These are phyloP conservation scores for Ramaria rubella DNA, from an alignment of 768 basidiomycete species.

Conservation along the genomic window DNA sequence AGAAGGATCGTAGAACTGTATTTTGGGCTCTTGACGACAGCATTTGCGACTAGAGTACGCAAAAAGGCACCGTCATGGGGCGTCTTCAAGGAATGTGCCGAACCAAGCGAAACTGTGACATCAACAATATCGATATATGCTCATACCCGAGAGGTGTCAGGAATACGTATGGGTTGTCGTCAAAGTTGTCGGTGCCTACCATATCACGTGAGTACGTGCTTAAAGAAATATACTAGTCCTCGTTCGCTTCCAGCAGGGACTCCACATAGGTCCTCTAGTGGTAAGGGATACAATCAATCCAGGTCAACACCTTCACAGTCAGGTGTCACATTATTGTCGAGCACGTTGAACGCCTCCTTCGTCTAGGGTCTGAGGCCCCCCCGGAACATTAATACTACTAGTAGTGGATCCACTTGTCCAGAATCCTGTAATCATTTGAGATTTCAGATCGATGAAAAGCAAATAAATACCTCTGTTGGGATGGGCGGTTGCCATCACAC, in stretches of 20 bases:
- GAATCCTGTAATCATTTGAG: neutral
- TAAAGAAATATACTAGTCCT: too few species aligned
- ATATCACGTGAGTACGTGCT: too few species aligned
- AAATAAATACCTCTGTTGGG: constrained; percentile 6
- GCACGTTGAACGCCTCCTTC: neutral
- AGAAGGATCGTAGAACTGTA: constrained; percentile 11
- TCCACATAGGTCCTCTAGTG: too few species aligned
- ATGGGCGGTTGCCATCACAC: constrained; percentile 11
- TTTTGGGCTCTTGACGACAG: constrained; percentile 11
- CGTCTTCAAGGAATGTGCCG: constrained; percentile 6
- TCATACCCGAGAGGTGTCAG: too few species aligned
- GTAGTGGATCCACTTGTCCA: constrained; percentile 12
- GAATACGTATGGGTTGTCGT: too few species aligned
- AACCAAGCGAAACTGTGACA: too few species aligned
- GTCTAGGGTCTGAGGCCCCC: constrained; percentile 9
- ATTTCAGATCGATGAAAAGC: neutral
- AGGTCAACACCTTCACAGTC: constrained; percentile 8
- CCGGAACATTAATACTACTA: constrained; percentile 14
- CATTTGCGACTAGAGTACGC: constrained; percentile 7
- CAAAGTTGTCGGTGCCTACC: too few species aligned
- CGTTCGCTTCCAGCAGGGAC: too few species aligned
- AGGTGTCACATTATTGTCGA: constrained; percentile 14
- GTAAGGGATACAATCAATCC: too few species aligned
- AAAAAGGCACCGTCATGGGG: constrained; percentile 11
- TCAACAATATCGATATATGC: too few species aligned